These are phyloP conservation scores for Pleurotus eryngii DNA, from an alignment of 768 basidiomycete genomes.

Conservation along the genomic window DNA sequence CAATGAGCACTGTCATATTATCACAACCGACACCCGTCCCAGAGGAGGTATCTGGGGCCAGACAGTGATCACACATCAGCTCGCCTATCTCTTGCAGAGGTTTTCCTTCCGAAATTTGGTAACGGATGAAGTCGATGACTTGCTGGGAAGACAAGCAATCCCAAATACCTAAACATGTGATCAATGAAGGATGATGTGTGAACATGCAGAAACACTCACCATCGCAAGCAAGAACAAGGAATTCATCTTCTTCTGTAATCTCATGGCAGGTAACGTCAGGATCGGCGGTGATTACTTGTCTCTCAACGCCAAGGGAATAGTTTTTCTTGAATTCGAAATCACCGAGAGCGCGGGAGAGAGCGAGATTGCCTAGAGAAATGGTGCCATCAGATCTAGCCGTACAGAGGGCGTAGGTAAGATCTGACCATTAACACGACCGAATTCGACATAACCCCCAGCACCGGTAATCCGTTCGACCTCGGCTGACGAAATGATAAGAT, in stretches of 20 bases:
- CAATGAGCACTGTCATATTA: conserved; percentile 96
- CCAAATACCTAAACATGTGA: conserved; percentile 85
- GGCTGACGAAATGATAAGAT: conserved; percentile 34
- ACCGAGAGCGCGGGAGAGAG: conserved; percentile 90
- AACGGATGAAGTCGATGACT: conserved; percentile 84
- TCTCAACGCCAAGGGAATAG: conserved; percentile 71
- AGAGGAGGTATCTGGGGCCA: conserved; percentile 89
- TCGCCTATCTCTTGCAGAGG: conserved; percentile 83
- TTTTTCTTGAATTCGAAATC: conserved; percentile 99
- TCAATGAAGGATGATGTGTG: not conserved
- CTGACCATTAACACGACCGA: conserved; percentile 92
- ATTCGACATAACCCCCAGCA: conserved; percentile 96
- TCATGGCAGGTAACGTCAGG: conserved; percentile 87
- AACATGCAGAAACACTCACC: conserved; percentile 46
- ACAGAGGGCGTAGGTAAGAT: conserved; percentile 8
- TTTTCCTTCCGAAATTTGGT: conserved; percentile 75
- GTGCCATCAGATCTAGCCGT: conserved; percentile 1
- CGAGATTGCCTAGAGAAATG: conserved; percentile 75
- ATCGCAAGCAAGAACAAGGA: conserved; percentile 95
- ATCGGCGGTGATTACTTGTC: conserved; percentile 92
- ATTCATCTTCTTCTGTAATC: conserved; percentile 88
- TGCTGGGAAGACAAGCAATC: conserved; percentile 94
- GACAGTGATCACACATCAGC: conserved; percentile 86
- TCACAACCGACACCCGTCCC: conserved; percentile 95
- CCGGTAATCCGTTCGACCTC: conserved; percentile 84